phyloP scores from a whole-genome alignment of 768 basidiomycete species.

The Fomitopsis serialis region DNA sequence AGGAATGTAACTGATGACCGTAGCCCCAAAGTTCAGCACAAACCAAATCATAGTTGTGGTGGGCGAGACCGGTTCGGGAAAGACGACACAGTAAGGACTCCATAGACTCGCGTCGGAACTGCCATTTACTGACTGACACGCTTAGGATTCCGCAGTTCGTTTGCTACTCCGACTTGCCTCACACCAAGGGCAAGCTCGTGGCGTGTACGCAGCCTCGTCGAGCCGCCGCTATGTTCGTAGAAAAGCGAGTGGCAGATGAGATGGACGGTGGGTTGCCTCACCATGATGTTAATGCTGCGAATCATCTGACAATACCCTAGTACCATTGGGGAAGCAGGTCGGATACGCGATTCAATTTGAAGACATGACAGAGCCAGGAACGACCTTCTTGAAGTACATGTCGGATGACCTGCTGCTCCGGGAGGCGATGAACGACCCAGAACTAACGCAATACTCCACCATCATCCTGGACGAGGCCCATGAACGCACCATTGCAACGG shows the following conservation, averaged over 20 bases:
- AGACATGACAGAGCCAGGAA: constrained; percentile 86
- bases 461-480: constrained; percentile 99
- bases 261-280: constrained; percentile 77
- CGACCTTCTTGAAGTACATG: constrained; percentile 98
- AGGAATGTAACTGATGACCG: constrained; percentile 20
- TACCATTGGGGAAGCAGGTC: constrained; percentile 89
- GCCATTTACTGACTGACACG: constrained; percentile 5
- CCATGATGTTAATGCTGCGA: not conserved
- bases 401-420: constrained; percentile 99
- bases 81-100: constrained; percentile 84
- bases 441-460: constrained; percentile 88
- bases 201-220: constrained; percentile 96
- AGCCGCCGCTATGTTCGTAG: constrained; percentile 97
- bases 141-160: constrained; percentile 94
- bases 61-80: constrained; percentile 93
- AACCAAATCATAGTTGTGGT: constrained; percentile 89
- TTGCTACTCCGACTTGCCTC: constrained; percentile 88
- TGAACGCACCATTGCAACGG: constrained; percentile 95
- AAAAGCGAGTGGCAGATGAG: constrained; percentile 97
- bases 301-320: constrained; percentile 34
- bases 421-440: constrained; percentile 96
- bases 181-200: constrained; percentile 83
- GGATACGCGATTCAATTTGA: constrained; percentile 99
- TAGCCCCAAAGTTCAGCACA: constrained; percentile 49
- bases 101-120: not conserved